Percentiles rank a stretch among this genome's conserved stretches.
Conservation (phyloP, 2,329 filamentous ascomycete species). For the Teratosphaeria destructans region DNA sequence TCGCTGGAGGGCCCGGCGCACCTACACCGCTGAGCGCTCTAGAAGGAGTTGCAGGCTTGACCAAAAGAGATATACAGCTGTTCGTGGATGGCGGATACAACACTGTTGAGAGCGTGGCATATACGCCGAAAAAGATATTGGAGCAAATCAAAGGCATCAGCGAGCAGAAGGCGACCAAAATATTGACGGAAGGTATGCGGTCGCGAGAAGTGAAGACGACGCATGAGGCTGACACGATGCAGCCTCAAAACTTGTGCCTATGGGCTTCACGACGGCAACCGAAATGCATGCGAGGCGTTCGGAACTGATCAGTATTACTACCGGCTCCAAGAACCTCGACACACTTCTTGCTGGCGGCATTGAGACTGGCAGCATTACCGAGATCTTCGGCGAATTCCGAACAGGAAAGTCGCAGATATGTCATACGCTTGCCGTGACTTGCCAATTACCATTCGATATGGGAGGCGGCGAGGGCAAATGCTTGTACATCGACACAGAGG, state of each 20-base stretch:
- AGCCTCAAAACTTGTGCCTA: constrained; percentile 93
- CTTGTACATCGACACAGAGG: constrained; percentile 96
- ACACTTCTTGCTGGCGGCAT: constrained; percentile 88
- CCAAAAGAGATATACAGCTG: constrained; percentile 90
- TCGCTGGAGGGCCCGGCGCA: constrained; percentile 75
- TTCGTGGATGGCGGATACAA: constrained; percentile 87
- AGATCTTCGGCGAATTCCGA: constrained; percentile 95
- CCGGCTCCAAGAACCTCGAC: constrained; percentile 93
- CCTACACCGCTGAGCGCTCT: constrained; percentile 78
- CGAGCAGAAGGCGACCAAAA: constrained; percentile 87
- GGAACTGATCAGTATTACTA: constrained; percentile 95
- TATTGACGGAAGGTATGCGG: constrained; percentile 68
- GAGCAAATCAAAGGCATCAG: constrained; percentile 98
- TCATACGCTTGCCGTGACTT: constrained; percentile 96
- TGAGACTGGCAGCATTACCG: constrained; percentile 94
- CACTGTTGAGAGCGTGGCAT: constrained; percentile 91
- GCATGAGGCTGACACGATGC: not conserved
- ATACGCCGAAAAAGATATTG: constrained; percentile 68
- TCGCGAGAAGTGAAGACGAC: not conserved
- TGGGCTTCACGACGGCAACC: constrained; percentile 97
- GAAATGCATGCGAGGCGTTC: constrained; percentile 97
- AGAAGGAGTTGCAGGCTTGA: constrained; percentile 82
- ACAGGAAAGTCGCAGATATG: constrained; percentile 99
- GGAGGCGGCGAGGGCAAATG: constrained; percentile 97
- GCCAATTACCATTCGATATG: constrained; percentile 97